These are phyloP conservation scores for Penicillium bialowiezense DNA, from an alignment of 495 filamentous ascomycete species.

Conservation along the genomic window DNA sequence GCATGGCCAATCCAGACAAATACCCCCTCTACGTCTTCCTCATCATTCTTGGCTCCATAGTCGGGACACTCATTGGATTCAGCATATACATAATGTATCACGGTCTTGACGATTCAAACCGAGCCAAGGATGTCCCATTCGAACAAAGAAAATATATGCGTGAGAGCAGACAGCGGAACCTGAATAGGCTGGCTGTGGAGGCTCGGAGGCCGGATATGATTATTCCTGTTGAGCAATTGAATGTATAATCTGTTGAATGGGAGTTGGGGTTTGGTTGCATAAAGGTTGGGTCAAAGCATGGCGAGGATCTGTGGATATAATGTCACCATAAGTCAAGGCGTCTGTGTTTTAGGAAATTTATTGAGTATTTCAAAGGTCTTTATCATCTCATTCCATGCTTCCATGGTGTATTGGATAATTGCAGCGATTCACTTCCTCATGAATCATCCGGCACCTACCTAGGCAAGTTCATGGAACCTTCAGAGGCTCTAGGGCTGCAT, in stretches of 20 bases:
- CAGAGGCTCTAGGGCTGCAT: too few relatives aligned
- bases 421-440: too few relatives aligned
- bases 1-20: constrained; percentile 1
- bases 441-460: too few relatives aligned
- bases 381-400: too few relatives aligned
- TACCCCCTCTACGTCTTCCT: constrained; percentile 28
- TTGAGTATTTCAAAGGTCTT: too few relatives aligned
- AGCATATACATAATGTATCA: constrained; percentile 24
- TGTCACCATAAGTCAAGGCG: too few relatives aligned
- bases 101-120: constrained; percentile 9
- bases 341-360: too few relatives aligned
- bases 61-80: constrained; percentile 18
- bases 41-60: constrained; percentile 28
- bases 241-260: constrained; percentile 5
- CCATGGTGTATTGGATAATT: too few relatives aligned
- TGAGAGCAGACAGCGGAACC: constrained; percentile 21
- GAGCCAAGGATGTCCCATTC: constrained; percentile 8
- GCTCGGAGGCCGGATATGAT: constrained; percentile 26
- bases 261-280: neutral
- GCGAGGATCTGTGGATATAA: neutral
- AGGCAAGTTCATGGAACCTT: too few relatives aligned
- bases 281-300: neutral
- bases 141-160: constrained; percentile 30
- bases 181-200: constrained; percentile 16
- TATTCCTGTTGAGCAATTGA: constrained; percentile 16